Percentiles rank a stretch among this genome's conserved stretches.
Conservation (phyloP, 208 protist genomes). For the Blechomonas ayalai region DNA sequence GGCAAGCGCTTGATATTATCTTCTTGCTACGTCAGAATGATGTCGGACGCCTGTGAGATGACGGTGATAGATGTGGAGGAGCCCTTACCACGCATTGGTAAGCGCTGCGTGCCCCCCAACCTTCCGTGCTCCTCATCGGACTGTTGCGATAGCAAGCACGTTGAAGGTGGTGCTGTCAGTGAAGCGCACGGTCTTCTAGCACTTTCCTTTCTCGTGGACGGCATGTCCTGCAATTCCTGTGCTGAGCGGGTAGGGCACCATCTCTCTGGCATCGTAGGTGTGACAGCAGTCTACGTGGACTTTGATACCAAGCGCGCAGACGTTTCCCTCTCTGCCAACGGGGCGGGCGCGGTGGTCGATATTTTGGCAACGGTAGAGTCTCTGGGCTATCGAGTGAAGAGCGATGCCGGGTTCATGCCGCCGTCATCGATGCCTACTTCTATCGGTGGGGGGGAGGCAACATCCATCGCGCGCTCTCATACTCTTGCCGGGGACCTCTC, state of each 20-base stretch:
- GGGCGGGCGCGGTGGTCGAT: background rate
- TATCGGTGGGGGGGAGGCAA: background rate
- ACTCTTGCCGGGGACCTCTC: too few relatives aligned
- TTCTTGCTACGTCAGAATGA: too few relatives aligned
- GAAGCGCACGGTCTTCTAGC: too few relatives aligned
- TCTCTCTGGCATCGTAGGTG: conserved; percentile 11
- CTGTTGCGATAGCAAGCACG: too few relatives aligned
- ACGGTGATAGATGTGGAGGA: too few relatives aligned
- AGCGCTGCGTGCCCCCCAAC: too few relatives aligned
- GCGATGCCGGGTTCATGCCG: background rate
- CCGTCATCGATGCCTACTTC: background rate
- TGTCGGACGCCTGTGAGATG: too few relatives aligned
- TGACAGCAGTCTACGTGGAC: conserved; percentile 26
- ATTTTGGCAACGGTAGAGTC: background rate
- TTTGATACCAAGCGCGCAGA: conserved; percentile 14
- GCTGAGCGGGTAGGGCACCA: conserved; percentile 29
- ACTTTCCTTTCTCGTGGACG: conserved; percentile 16
- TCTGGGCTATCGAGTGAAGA: conserved; percentile 13
- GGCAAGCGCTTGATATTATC: too few relatives aligned
- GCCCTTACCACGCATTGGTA: too few relatives aligned
- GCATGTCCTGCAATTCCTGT: conserved; percentile 72
- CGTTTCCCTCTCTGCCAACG: background rate
- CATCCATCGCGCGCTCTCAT: too few relatives aligned
- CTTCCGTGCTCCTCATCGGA: too few relatives aligned
- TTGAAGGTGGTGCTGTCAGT: too few relatives aligned